Evolutionary conservation across 2,329 filamentous ascomycete genomes (phyloP), one percentile per base, ranked within the genome.

Genomic region (Apiospora rasikravindrae): DNA sequence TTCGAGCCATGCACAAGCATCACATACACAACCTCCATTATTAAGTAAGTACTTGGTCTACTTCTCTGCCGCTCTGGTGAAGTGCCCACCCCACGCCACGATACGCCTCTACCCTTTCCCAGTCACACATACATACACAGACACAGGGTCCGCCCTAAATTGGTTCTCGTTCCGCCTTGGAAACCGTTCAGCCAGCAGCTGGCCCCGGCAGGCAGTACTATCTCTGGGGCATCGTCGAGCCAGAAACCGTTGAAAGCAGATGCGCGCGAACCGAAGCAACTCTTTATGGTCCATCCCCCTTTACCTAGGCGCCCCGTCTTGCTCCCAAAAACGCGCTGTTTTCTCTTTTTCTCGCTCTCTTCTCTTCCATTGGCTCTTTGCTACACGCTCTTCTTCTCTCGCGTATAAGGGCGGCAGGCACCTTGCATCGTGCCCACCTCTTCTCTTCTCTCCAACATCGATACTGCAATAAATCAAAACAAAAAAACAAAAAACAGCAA

Each of bases 401-500:
- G 19, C 45, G 45, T 22, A n/a, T n/a, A 49, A n/a, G 19, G 45
- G 45, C 19, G 8, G 8, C 33, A 37, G 33, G 8, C 33, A 37
- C 33, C 5, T 37, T 7, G 33, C 33, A 5, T 37, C 33, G 33
- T 37, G 33, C 19, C 57, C 1, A 19, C 22, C 57, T n/a, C 57
- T 40, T 22, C 49, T 40, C 33, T 37, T 33, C 29, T 33, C 29
- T 61, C 53, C 53, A 64, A 40, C n/a, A 68, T 47, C 24, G 29
- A 68, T 68, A 29, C 67, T 29, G 26, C 67, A 45, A 45, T 49
- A 64, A 64, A 71, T 40, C 66, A 69, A 61, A 69, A 53, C 66
- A 69, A 70, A 49, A 73, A 69, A 42, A 73, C 69, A 51, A 70
- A 70, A 51, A 69, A 61, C 13, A 57, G 42, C 66, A 33, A 47